Conservation (phyloP, 2,329 filamentous ascomycete species). For the Trichoderma endophyticum region DNA sequence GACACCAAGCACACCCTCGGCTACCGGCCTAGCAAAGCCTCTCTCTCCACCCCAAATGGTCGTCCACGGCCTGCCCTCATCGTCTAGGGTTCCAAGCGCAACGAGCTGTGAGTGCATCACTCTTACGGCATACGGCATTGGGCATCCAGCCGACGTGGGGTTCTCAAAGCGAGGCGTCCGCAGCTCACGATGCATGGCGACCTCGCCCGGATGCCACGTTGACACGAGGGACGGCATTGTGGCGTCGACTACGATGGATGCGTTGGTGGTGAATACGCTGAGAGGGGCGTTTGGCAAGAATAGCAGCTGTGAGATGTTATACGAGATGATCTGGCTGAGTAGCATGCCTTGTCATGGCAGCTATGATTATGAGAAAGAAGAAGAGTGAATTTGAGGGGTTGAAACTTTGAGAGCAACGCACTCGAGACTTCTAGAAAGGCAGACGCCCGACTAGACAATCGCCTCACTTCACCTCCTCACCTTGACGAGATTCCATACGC, state of each 20-base stretch:
- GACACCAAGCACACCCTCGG: conserved; percentile 61
- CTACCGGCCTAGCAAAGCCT: conserved; percentile 64
- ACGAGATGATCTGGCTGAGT: background rate
- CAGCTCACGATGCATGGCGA: conserved; percentile 61
- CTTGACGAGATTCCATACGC: background rate
- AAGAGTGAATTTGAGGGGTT: background rate
- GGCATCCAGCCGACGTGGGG: conserved; percentile 64
- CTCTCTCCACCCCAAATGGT: conserved; percentile 72
- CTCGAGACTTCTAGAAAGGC: background rate
- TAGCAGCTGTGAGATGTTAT: conserved; percentile 2
- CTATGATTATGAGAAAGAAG: background rate
- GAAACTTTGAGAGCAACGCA: background rate
- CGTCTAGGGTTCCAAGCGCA: conserved; percentile 70
- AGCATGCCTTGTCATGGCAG: conserved; percentile 1
- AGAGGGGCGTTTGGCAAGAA: background rate
- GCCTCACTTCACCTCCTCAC: background rate
- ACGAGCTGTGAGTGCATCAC: conserved; percentile 63
- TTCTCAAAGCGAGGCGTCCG: conserved; percentile 57
- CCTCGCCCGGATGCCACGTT: conserved; percentile 59
- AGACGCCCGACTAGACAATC: background rate
- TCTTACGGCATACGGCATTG: conserved; percentile 57
- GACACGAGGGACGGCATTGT: conserved; percentile 3
- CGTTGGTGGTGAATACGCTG: conserved; percentile 7
- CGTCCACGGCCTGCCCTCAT: conserved; percentile 66
- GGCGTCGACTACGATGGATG: conserved; percentile 4